phyloP scores from a whole-genome alignment of 192 early-diverging fungal genomes.

The Kappamyces sp. region DNA sequence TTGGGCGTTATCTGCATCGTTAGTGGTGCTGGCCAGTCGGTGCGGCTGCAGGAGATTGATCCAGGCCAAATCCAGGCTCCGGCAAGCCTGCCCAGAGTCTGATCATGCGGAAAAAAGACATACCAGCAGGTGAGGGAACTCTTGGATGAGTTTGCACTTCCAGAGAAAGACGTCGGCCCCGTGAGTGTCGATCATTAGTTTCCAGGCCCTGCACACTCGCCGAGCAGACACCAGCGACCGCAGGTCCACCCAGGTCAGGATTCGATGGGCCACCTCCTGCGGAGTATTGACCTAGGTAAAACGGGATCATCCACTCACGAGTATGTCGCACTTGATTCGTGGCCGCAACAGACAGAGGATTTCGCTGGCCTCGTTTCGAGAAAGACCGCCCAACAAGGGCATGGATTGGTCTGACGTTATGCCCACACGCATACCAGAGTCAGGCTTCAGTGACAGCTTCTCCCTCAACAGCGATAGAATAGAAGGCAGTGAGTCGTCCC shows the following conservation, averaged over 20 bases:
- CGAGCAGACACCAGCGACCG: conserved; percentile 69
- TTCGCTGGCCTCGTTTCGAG: too few species aligned
- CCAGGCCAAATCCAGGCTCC: conserved; percentile 1
- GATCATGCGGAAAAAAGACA: too few species aligned
- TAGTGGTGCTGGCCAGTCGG: conserved; percentile 24
- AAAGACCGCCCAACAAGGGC: too few species aligned
- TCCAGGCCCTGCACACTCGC: conserved; percentile 79
- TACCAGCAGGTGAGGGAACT: too few species aligned
- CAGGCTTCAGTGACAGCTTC: too few species aligned
- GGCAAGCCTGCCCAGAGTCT: too few species aligned
- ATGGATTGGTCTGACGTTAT: too few species aligned
- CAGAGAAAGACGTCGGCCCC: conserved; percentile 48
- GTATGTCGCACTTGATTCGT: too few species aligned
- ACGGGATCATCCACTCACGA: background rate
- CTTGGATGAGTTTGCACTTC: conserved; percentile 19
- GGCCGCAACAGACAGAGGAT: too few species aligned
- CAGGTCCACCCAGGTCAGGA: conserved; percentile 79
- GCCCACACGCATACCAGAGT: too few species aligned
- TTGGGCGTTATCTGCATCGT: conserved; percentile 24
- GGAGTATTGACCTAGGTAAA: background rate
- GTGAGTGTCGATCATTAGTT: conserved; percentile 66
- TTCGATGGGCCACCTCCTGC: conserved; percentile 41
- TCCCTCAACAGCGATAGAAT: too few species aligned
- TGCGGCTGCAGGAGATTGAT: conserved; percentile 19
- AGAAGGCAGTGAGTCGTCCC: too few species aligned